Evolutionary conservation across 352 stramenopile species (phyloP).

Genomic region (Pythium plurisporium): DNA sequence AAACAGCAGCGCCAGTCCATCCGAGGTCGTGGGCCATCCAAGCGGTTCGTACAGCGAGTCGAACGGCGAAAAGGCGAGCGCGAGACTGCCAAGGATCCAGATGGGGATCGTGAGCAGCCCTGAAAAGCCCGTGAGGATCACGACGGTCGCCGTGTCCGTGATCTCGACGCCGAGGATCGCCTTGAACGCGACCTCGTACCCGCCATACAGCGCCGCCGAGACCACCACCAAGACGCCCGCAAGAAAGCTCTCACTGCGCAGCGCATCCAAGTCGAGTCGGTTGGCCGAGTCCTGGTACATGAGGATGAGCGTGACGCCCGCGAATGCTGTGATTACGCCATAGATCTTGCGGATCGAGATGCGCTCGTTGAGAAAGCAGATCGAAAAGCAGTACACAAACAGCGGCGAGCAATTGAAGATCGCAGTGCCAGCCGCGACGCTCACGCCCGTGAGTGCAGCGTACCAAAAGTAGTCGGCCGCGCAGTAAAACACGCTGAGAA

Average conservation of each 20-base stretch:
- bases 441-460: constrained; percentile 38
- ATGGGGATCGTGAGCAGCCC: constrained; percentile 42
- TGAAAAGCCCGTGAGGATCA: constrained; percentile 41
- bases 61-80: constrained; percentile 35
- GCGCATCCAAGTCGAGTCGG: constrained; percentile 18
- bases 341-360: constrained; percentile 33
- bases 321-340: constrained; percentile 40
- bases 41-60: constrained; percentile 42
- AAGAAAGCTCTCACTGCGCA: constrained; percentile 29
- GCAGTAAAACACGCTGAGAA: constrained; percentile 43
- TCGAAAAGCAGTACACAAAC: constrained; percentile 68
- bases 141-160: constrained; percentile 46
- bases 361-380: constrained; percentile 48
- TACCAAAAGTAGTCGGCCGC: constrained; percentile 66
- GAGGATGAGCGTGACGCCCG: constrained; percentile 42
- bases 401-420: constrained; percentile 63
- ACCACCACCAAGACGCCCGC: constrained; percentile 42
- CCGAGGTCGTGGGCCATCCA: constrained; percentile 31
- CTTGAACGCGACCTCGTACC: constrained; percentile 44
- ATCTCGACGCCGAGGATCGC: constrained; percentile 34
- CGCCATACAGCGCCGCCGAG: constrained; percentile 40
- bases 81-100: constrained; percentile 41
- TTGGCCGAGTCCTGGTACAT: constrained; percentile 33
- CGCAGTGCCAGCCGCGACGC: constrained; percentile 36
- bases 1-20: constrained; percentile 35